Conservation (phyloP, 495 filamentous ascomycete genomes). For the Annulohypoxylon stygium region DNA sequence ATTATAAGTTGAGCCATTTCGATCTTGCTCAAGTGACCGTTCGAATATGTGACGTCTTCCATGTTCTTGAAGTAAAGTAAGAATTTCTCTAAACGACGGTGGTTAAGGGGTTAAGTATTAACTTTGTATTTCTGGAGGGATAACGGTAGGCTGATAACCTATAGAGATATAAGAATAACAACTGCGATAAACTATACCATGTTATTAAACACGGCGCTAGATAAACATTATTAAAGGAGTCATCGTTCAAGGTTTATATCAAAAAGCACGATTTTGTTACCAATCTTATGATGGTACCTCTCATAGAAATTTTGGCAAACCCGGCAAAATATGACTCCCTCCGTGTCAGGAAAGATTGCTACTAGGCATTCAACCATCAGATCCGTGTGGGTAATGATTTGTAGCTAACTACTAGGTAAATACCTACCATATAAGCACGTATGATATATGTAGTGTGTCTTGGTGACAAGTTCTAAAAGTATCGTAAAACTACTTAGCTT, state of each 20-base stretch:
- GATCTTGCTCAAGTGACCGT: neutral
- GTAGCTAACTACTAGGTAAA: neutral
- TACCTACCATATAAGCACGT: too few relatives aligned
- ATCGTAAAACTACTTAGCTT: neutral
- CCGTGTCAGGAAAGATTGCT: too few relatives aligned
- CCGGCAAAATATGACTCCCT: too few relatives aligned
- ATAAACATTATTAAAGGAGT: too few relatives aligned
- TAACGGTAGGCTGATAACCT: neutral
- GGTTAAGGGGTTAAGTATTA: neutral
- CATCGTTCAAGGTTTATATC: too few relatives aligned
- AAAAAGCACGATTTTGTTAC: too few relatives aligned
- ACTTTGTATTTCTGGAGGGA: neutral
- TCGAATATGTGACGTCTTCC: neutral
- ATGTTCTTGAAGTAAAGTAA: neutral
- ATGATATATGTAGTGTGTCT: neutral
- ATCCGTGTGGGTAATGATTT: neutral
- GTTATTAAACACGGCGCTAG: neutral
- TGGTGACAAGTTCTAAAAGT: neutral
- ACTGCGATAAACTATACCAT: neutral
- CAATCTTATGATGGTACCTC: too few relatives aligned
- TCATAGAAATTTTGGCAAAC: too few relatives aligned
- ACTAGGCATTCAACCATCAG: neutral
- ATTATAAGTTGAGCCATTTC: too few relatives aligned
- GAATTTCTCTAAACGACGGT: neutral
- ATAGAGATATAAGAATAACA: neutral